phyloP scores from a whole-genome alignment of 176 grass and related monocot genomes.

The Juncus inflexus region DNA sequence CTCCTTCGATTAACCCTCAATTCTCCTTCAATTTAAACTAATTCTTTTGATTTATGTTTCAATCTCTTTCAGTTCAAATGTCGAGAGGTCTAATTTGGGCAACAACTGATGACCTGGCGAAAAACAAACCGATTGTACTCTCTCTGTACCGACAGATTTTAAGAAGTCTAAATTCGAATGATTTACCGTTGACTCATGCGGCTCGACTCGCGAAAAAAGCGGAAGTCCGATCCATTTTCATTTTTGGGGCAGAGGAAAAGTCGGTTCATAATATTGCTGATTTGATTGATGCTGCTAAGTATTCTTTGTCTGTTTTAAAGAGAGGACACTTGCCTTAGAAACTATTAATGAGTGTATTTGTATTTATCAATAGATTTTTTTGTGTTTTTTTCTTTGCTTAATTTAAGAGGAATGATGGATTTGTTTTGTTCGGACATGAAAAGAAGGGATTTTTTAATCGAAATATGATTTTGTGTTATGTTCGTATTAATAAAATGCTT shows the following conservation, averaged over 20 bases:
- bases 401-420: too few relatives aligned
- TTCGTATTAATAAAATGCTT: too few relatives aligned
- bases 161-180: conserved; percentile 63
- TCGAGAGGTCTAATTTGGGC: conserved; percentile 60
- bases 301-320: conserved; percentile 65
- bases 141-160: conserved; percentile 82
- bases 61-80: neutral
- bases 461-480: too few relatives aligned
- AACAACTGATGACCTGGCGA: conserved; percentile 58
- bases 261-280: conserved; percentile 80
- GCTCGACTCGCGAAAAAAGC: conserved; percentile 78
- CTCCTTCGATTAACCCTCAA: too few relatives aligned
- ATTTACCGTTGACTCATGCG: conserved; percentile 50
- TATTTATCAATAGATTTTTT: too few relatives aligned
- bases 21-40: too few relatives aligned
- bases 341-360: too few relatives aligned
- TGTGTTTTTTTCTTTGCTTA: too few relatives aligned
- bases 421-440: too few relatives aligned
- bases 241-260: conserved; percentile 72
- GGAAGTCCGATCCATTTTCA: conserved; percentile 66
- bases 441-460: too few relatives aligned
- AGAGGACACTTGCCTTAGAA: conserved; percentile 60
- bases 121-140: conserved; percentile 45
- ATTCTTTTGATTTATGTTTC: too few relatives aligned
- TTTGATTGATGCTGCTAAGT: conserved; percentile 58